A percentile compares a stretch with the other conserved stretches of the same genome.
Evolutionary conservation across 202 grass and related monocot species (phyloP).

Genomic region (Dendrocalamus latiflorus): DNA sequence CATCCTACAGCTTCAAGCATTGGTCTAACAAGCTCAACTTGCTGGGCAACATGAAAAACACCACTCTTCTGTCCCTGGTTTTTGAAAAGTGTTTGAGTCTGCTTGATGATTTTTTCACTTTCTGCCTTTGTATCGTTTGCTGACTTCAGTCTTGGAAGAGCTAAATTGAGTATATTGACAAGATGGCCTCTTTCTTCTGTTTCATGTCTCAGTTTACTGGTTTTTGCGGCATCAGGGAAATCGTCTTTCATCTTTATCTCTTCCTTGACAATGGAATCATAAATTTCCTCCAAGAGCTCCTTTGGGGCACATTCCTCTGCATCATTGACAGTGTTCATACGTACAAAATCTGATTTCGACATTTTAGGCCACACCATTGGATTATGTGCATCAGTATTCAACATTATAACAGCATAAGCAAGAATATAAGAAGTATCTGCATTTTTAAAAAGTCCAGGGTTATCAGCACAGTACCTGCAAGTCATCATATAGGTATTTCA

Average conservation of each 20-base stretch:
- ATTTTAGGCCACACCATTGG: slow-evolving; percentile 99
- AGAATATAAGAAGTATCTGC: slow-evolving; percentile 98
- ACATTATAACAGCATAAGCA: slow-evolving; percentile 99
- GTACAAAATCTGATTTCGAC: slow-evolving; percentile 97
- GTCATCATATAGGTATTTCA: slow-evolving; percentile 25
- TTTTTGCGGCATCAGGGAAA: slow-evolving; percentile 34
- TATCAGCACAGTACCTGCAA: slow-evolving; percentile 99
- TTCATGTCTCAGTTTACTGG: slow-evolving; percentile 52
- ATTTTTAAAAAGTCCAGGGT: slow-evolving; percentile 97
- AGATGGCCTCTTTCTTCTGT: slow-evolving; percentile 73
- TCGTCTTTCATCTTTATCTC: slow-evolving; percentile 97
- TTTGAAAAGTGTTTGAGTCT: slow-evolving; percentile 87
- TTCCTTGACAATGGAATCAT: slow-evolving; percentile 92
- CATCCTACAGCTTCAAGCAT: slow-evolving; percentile 99
- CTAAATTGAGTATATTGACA: slow-evolving; percentile 95
- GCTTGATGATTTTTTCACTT: slow-evolving; percentile 87
- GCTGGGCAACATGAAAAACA: slow-evolving; percentile 84
- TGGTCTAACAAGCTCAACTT: slow-evolving; percentile 93
- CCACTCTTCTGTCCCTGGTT: slow-evolving; percentile 81
- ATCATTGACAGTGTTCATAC: slow-evolving; percentile 84
- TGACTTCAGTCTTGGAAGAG: slow-evolving; percentile 83
- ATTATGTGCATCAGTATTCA: slow-evolving; percentile 99
- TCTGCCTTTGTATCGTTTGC: slow-evolving; percentile 86
- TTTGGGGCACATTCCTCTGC: slow-evolving; percentile 84
- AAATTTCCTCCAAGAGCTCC: slow-evolving; percentile 94